These are phyloP conservation scores for Ammopiptanthus mongolicus DNA, from an alignment of 306 rosid species.

Conservation along the genomic window DNA sequence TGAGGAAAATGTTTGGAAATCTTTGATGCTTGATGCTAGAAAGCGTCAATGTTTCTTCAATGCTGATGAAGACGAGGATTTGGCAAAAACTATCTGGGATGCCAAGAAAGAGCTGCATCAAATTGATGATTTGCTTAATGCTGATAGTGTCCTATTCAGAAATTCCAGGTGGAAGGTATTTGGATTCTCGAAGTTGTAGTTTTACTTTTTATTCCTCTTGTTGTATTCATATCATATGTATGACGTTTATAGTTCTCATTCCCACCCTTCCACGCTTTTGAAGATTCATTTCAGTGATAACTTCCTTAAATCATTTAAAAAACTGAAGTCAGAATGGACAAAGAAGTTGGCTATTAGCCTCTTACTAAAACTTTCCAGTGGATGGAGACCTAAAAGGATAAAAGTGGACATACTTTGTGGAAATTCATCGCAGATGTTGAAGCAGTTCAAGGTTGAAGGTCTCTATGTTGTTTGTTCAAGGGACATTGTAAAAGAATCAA, in stretches of 20 bases:
- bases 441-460: too few relatives aligned
- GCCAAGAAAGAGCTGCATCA: conserved; percentile 56
- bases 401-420: too few relatives aligned
- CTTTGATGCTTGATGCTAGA: conserved; percentile 52
- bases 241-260: not conserved
- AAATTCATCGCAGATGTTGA: too few relatives aligned
- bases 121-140: conserved; percentile 64
- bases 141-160: conserved; percentile 50
- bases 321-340: conserved; percentile 14
- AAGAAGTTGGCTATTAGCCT: conserved; percentile 47
- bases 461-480: too few relatives aligned
- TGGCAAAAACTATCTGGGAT: conserved; percentile 54
- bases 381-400: too few relatives aligned
- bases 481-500: conserved; percentile 47
- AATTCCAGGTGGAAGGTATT: conserved; percentile 72
- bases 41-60: conserved; percentile 53
- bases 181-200: not conserved
- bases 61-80: conserved; percentile 55
- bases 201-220: not conserved
- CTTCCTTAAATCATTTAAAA: conserved; percentile 65
- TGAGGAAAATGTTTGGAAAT: conserved; percentile 53
- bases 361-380: conserved; percentile 53
- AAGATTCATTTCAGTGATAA: conserved; percentile 67
- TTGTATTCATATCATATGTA: not conserved
- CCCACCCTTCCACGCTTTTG: not conserved